Evolutionary conservation across 164 flowering plant species (phyloP).

Genomic region (Berberis vulgaris): DNA sequence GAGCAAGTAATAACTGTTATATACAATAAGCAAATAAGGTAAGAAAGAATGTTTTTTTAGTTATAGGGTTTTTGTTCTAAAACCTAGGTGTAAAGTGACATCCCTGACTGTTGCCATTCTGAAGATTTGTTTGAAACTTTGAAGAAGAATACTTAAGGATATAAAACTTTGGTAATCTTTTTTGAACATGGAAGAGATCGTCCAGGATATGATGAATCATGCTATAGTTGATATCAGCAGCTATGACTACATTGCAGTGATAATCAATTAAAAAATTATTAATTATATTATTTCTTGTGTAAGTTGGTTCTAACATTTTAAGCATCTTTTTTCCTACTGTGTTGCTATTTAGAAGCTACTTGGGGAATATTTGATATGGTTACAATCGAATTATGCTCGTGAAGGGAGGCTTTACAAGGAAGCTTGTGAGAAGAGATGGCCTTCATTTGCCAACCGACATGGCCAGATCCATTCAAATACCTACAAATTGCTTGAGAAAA

Average conservation of each 20-base stretch:
- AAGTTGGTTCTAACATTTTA: constrained; percentile 1
- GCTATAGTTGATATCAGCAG: too few relatives aligned
- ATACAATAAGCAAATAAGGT: too few relatives aligned
- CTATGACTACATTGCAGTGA: not conserved
- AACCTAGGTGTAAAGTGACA: too few relatives aligned
- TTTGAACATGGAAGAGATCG: too few relatives aligned
- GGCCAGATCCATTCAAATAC: constrained; percentile 25
- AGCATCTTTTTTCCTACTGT: constrained; percentile 2
- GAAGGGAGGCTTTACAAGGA: constrained; percentile 56
- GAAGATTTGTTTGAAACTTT: too few relatives aligned
- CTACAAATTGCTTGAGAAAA: constrained; percentile 28
- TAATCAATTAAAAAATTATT: not conserved
- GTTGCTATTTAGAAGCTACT: constrained; percentile 53
- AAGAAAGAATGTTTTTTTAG: too few relatives aligned
- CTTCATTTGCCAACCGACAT: constrained; percentile 29
- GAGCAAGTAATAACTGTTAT: too few relatives aligned
- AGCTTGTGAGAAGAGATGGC: constrained; percentile 68
- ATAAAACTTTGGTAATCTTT: too few relatives aligned
- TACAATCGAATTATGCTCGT: constrained; percentile 47
- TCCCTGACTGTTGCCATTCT: too few relatives aligned
- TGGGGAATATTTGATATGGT: constrained; percentile 59
- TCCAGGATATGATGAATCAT: too few relatives aligned
- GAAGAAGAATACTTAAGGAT: too few relatives aligned
- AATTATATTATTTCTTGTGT: not conserved
- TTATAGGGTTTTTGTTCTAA: too few relatives aligned